phyloP scores from a whole-genome alignment of 1,139 yeast species.

The Suhomyces taliae region DNA sequence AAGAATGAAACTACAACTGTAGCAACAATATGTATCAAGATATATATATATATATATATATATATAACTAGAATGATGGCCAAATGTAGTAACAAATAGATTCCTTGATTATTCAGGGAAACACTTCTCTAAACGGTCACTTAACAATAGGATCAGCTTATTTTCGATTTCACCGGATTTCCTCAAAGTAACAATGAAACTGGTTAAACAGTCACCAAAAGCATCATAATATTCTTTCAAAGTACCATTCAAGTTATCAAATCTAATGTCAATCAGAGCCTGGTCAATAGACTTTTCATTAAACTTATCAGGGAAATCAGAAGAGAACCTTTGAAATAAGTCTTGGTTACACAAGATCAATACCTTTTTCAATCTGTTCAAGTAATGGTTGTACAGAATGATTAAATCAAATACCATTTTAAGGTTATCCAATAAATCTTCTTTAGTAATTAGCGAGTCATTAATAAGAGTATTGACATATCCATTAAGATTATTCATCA shows the following conservation, averaged over 20 bases:
- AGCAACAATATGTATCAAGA: too few species aligned
- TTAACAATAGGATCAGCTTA: constrained; percentile 52
- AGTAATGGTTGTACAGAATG: constrained; percentile 55
- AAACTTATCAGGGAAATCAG: constrained; percentile 43
- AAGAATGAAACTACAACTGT: too few species aligned
- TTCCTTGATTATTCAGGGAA: constrained; percentile 25
- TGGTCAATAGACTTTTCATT: constrained; percentile 37
- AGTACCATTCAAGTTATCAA: constrained; percentile 47
- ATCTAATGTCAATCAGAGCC: constrained; percentile 40
- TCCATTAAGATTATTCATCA: constrained; percentile 53
- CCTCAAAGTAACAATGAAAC: constrained; percentile 54
- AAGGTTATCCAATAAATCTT: constrained; percentile 51
- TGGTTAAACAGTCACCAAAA: constrained; percentile 55
- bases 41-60: too few species aligned
- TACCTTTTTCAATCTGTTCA: constrained; percentile 55
- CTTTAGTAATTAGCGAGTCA: constrained; percentile 68
- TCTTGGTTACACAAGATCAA: constrained; percentile 52
- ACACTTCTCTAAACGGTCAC: constrained; percentile 51
- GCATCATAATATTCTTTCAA: constrained; percentile 53
- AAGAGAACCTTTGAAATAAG: constrained; percentile 40
- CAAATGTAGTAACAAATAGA: too few species aligned
- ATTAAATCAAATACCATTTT: constrained; percentile 48
- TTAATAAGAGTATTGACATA: constrained; percentile 65
- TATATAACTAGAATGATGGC: too few species aligned
- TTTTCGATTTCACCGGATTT: constrained; percentile 66